phyloP scores from a whole-genome alignment of 2,329 filamentous ascomycete species.

The Podosphaera leucotricha region DNA sequence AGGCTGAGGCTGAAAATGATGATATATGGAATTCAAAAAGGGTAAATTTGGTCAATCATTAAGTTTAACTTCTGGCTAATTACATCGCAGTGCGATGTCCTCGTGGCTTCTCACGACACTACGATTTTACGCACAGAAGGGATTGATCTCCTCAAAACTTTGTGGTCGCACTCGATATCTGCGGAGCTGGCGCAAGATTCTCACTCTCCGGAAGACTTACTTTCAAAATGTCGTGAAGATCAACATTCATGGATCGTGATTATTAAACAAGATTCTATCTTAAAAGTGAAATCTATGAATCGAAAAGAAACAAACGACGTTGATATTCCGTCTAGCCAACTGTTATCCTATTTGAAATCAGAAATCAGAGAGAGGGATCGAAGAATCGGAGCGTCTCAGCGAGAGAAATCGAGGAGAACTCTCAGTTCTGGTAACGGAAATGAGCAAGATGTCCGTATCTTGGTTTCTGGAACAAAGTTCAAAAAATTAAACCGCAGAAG shows the following conservation, averaged over 20 bases:
- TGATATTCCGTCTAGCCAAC: conserved; percentile 49
- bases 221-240: conserved; percentile 53
- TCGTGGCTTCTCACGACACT: conserved; percentile 71
- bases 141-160: conserved; percentile 48
- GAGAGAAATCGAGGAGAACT: conserved; percentile 17
- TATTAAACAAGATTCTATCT: conserved; percentile 51
- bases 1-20: conserved; percentile 36
- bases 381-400: conserved; percentile 26
- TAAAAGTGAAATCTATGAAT: conserved; percentile 60
- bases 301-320: conserved; percentile 52
- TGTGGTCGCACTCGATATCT: conserved; percentile 69
- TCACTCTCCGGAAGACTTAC: conserved; percentile 54
- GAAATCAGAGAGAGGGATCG: conserved; percentile 64
- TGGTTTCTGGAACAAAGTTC: conserved; percentile 57
- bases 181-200: conserved; percentile 70
- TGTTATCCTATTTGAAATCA: conserved; percentile 56
- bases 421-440: conserved; percentile 18
- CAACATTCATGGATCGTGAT: conserved; percentile 71
- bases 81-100: conserved; percentile 49
- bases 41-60: conserved; percentile 22
- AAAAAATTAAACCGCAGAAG: conserved; percentile 81
- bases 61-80: not conserved
- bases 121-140: conserved; percentile 52
- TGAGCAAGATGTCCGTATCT: conserved; percentile 59
- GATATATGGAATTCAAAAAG: conserved; percentile 37